Evolutionary conservation across 495 filamentous ascomycete species (phyloP), one percentile per base, ranked within the genome.

Genomic region (Margaritispora aquatica): DNA sequence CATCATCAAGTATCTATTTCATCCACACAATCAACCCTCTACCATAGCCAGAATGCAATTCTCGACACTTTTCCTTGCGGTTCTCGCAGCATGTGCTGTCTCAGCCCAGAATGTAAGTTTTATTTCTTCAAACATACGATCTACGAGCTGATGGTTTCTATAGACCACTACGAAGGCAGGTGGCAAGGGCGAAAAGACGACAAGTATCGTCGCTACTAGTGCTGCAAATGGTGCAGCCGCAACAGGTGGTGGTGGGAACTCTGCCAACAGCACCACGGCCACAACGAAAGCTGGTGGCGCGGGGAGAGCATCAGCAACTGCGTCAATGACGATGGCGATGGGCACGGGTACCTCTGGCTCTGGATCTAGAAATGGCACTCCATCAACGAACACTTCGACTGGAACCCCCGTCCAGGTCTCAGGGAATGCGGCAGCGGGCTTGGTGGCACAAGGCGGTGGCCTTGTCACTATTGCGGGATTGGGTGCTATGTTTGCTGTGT

Each of bases 381-480:
- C n/a, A n/a, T 31, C 50, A 2, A 48, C 58, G 8, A 61, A 44
- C 26, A 21, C 58, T 5, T 55, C 58, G 22, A 36, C 26, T 38
- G 20, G 23, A 19, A 13, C 26, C 3, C 23, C 52, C 19, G 27
- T 26, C 26, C 48, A 38, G 26, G 23, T 50, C 7, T 55, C 56
- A 4, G 59, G 57, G 8, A 27, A 11, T 29, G 60, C 44, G 8
- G 59, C 63, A 4, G 21, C 47, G 21, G 15, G 21, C 1, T n/a
- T 66, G 8, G 24, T 66, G n/a, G 55, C 63, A 31, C 59, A 66
- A 31, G 36, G 24, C 49, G 63, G 63, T 23, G 63, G 63, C 8
- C 26, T 62, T 9, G 63, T 66, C n/a, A 66, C 63, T 0, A 57
- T 66, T 27, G 63, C 63, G 13, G 63, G 63, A 11, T 22, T 66